Conservation (phyloP, 768 basidiomycete species). For the Phallus indusiatus region DNA sequence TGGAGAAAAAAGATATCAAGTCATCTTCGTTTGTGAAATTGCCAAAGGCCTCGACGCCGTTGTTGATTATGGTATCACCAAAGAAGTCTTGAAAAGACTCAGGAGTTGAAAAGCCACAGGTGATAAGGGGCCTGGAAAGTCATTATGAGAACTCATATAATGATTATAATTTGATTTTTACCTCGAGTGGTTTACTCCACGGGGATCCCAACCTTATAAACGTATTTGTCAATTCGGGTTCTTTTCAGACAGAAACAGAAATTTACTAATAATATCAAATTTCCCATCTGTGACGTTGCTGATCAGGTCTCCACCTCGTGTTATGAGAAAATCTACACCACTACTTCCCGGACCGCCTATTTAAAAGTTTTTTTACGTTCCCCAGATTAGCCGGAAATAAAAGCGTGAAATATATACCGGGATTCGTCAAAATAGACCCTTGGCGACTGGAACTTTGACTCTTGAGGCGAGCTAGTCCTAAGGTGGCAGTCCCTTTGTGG, state of each 20-base stretch:
- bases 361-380: not conserved
- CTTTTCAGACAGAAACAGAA: not conserved
- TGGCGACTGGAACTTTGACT: not conserved
- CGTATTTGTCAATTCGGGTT: too few species aligned
- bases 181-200: not conserved
- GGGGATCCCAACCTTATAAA: constrained; percentile 2
- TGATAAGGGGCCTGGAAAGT: not conserved
- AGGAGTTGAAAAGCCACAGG: not conserved
- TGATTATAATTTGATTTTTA: not conserved
- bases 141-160: not conserved
- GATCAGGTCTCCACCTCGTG: not conserved
- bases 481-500: not conserved
- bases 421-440: not conserved
- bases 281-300: not conserved
- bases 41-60: not conserved
- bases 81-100: constrained; percentile 1
- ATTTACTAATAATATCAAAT: not conserved
- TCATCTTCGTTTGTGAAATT: constrained; percentile 3
- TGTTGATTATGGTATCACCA: not conserved
- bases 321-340: not conserved
- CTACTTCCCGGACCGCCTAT: not conserved
- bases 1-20: not conserved
- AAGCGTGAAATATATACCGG: not conserved
- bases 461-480: not conserved
- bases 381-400: not conserved